These are phyloP conservation scores for Pugionium dolabratum DNA, from an alignment of 345 rosid species.

Conservation along the genomic window DNA sequence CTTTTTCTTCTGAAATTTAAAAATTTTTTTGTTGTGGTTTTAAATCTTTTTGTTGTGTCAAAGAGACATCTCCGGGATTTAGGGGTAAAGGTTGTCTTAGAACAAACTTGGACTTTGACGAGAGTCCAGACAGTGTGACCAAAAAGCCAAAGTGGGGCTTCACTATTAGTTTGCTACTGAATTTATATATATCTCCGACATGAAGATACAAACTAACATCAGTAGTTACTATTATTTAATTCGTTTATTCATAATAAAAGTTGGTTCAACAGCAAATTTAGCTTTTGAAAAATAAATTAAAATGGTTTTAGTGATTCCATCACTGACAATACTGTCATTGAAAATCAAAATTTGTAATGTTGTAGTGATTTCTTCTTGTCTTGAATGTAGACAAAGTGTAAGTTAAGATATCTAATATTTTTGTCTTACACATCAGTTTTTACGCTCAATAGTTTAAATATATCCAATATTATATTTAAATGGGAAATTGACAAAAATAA, in stretches of 20 bases:
- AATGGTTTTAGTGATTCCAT: neutral
- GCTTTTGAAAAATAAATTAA: neutral
- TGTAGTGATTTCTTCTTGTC: neutral
- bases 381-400: neutral
- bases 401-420: neutral
- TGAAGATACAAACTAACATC: constrained; percentile 12
- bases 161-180: constrained; percentile 27
- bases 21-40: constrained; percentile 13
- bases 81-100: constrained; percentile 54
- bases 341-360: neutral
- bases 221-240: neutral
- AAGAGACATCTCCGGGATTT: constrained; percentile 57
- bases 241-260: neutral
- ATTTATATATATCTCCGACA: constrained; percentile 14
- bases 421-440: neutral
- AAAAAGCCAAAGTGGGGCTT: constrained; percentile 38
- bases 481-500: too few species aligned
- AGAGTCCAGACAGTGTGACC: constrained; percentile 31
- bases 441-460: neutral
- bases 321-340: too few species aligned
- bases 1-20: constrained; percentile 21
- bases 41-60: constrained; percentile 29
- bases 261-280: neutral
- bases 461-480: too few species aligned
- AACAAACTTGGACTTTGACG: constrained; percentile 69